Conservation (phyloP, 495 filamentous ascomycete species). For the Penicillium salamii region DNA sequence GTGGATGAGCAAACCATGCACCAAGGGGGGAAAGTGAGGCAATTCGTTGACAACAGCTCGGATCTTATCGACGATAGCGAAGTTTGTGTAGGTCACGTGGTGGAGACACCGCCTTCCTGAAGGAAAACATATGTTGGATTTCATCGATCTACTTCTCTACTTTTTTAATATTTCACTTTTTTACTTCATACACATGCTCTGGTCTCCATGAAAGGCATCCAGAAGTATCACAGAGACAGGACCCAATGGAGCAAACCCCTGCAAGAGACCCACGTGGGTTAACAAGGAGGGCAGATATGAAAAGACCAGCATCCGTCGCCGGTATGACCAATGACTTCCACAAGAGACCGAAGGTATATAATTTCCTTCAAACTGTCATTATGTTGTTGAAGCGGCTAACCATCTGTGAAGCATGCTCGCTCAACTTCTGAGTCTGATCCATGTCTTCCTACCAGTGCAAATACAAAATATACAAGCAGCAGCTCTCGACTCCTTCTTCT, state of each 20-base stretch:
- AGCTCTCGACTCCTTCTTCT: conserved; percentile 12
- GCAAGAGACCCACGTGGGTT: neutral
- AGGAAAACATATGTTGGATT: neutral
- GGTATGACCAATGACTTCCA: neutral
- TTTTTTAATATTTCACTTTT: too few relatives aligned
- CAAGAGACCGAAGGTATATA: conserved; percentile 3
- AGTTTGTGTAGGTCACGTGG: conserved; percentile 3
- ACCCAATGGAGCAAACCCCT: neutral
- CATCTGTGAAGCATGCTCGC: neutral
- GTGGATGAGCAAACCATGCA: neutral
- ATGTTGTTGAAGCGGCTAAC: neutral
- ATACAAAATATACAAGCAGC: neutral
- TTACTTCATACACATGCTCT: too few relatives aligned
- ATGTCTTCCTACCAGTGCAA: neutral
- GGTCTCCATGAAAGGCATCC: too few relatives aligned
- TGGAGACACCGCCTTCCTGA: neutral
- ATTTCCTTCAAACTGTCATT: neutral
- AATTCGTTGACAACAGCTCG: neutral
- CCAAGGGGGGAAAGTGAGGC: neutral
- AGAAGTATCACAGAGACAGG: too few relatives aligned
- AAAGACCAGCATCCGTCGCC: neutral
- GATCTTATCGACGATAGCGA: neutral
- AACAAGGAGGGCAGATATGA: neutral
- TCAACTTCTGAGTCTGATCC: neutral
- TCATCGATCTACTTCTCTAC: too few relatives aligned